Evolutionary conservation across 1,139 yeast genomes (phyloP).

Genomic region (Torulaspora pretoriensis): DNA sequence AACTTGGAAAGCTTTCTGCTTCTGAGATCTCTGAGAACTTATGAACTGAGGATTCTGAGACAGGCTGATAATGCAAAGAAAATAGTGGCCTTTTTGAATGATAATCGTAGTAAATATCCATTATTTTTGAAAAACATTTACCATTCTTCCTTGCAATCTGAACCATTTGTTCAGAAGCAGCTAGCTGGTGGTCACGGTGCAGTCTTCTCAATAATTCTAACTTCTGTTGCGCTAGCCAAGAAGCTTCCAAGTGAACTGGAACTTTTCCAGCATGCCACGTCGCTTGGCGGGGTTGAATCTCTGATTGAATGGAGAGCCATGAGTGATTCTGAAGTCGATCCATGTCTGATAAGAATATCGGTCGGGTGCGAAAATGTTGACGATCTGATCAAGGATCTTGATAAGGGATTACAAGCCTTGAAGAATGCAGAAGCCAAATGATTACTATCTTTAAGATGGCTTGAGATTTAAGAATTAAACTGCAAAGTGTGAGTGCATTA

Average conservation of each 20-base stretch:
- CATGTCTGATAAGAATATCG: conserved; percentile 63
- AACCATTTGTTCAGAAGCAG: conserved; percentile 59
- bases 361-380: conserved; percentile 56
- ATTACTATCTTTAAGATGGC: too few relatives aligned
- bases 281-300: conserved; percentile 91
- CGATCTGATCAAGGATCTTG: conserved; percentile 67
- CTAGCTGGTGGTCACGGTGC: conserved; percentile 65
- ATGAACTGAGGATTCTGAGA: conserved; percentile 58
- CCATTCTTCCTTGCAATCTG: conserved; percentile 75
- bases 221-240: conserved; percentile 53
- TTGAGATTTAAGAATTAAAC: too few relatives aligned
- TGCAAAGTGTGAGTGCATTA: too few relatives aligned
- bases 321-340: conserved; percentile 57
- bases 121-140: conserved; percentile 50
- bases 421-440: conserved; percentile 10
- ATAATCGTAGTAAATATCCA: conserved; percentile 36
- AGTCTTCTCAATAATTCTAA: conserved; percentile 63
- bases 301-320: conserved; percentile 86
- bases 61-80: conserved; percentile 62
- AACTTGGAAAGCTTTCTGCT: conserved; percentile 71
- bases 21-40: conserved; percentile 75
- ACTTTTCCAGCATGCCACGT: conserved; percentile 83
- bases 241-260: conserved; percentile 61
- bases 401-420: conserved; percentile 39
- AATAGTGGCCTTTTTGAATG: conserved; percentile 52